phyloP scores from a whole-genome alignment of 164 flowering plant genomes.

The Nymphaea thermarum region DNA sequence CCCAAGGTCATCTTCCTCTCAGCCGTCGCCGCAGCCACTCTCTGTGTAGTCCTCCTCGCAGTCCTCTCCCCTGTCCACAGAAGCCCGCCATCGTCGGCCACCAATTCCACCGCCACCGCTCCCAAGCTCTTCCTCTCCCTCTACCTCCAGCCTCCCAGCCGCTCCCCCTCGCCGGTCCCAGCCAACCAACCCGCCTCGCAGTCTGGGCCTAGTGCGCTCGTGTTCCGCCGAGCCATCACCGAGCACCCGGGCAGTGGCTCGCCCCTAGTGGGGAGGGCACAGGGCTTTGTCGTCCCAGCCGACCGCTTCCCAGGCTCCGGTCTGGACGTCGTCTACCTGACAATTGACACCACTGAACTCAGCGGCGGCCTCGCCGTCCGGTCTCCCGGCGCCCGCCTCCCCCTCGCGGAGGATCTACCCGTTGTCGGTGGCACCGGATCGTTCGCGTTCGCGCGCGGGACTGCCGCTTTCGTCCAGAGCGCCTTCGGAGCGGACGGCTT shows the following conservation, averaged over 20 bases:
- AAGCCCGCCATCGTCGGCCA: background rate
- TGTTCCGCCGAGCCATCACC: slow-evolving; percentile 59
- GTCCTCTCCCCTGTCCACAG: slow-evolving; percentile 24
- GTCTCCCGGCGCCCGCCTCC: slow-evolving; percentile 30
- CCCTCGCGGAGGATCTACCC: slow-evolving; percentile 31
- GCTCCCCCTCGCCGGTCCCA: slow-evolving; percentile 5
- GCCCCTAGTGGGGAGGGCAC: slow-evolving; percentile 57
- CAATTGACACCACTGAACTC: slow-evolving; percentile 39
- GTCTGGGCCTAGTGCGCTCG: slow-evolving; percentile 26
- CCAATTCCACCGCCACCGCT: background rate
- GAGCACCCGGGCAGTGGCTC: slow-evolving; percentile 67
- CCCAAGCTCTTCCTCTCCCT: slow-evolving; percentile 47
- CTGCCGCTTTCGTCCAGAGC: slow-evolving; percentile 38
- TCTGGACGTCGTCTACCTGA: slow-evolving; percentile 61
- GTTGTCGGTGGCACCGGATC: slow-evolving; percentile 89
- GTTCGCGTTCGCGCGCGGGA: slow-evolving; percentile 77
- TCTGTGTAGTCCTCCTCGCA: slow-evolving; percentile 58
- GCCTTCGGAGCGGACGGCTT: slow-evolving; percentile 8
- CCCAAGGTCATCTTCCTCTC: slow-evolving; percentile 54
- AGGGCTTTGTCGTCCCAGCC: slow-evolving; percentile 63
- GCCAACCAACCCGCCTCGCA: slow-evolving; percentile 6
- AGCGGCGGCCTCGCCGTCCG: slow-evolving; percentile 59
- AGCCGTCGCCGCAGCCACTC: slow-evolving; percentile 37
- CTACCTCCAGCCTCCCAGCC: slow-evolving; percentile 54
- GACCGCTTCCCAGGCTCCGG: slow-evolving; percentile 50